These are phyloP conservation scores for Saccharomyces hybrid DNA, from an alignment of 1,139 yeast species.

Conservation along the genomic window DNA sequence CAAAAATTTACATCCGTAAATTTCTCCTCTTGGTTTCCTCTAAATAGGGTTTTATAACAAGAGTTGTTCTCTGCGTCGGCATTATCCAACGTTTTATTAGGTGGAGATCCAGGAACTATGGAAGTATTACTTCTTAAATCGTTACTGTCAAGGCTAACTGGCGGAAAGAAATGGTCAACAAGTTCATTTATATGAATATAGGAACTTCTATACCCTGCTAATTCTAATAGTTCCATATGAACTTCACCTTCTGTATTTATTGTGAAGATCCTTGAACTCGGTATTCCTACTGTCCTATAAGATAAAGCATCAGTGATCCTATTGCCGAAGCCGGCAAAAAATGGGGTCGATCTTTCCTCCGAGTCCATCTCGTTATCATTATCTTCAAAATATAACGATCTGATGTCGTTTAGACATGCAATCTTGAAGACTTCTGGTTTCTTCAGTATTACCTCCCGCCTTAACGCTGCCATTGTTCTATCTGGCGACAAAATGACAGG, in stretches of 20 bases:
- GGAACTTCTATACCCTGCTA: constrained; percentile 86
- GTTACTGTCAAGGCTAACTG: constrained; percentile 41
- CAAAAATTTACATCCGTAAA: constrained; percentile 87
- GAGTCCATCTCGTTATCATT: constrained; percentile 18
- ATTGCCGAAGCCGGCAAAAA: constrained; percentile 97
- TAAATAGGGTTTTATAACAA: constrained; percentile 11
- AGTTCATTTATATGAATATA: constrained; percentile 87
- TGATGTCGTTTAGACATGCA: constrained; percentile 90
- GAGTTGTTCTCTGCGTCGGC: not conserved
- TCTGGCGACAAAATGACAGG: constrained; percentile 97
- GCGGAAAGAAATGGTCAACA: constrained; percentile 97
- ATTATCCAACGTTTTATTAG: not conserved
- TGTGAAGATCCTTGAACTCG: constrained; percentile 90
- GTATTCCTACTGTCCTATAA: constrained; percentile 88
- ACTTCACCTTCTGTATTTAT: constrained; percentile 97
- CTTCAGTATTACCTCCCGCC: constrained; percentile 83
- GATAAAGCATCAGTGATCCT: constrained; percentile 95
- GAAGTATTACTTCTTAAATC: constrained; percentile 25
- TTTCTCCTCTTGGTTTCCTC: constrained; percentile 46
- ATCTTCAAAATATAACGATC: constrained; percentile 44
- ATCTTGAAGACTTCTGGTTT: constrained; percentile 97
- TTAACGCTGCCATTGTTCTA: constrained; percentile 90
- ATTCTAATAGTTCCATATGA: constrained; percentile 89
- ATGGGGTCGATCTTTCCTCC: constrained; percentile 42
- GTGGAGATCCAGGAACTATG: constrained; percentile 29